Evolutionary conservation across 441 rosid species (phyloP), one percentile per base, ranked within the genome.

Genomic region (Erodium texanum): DNA sequence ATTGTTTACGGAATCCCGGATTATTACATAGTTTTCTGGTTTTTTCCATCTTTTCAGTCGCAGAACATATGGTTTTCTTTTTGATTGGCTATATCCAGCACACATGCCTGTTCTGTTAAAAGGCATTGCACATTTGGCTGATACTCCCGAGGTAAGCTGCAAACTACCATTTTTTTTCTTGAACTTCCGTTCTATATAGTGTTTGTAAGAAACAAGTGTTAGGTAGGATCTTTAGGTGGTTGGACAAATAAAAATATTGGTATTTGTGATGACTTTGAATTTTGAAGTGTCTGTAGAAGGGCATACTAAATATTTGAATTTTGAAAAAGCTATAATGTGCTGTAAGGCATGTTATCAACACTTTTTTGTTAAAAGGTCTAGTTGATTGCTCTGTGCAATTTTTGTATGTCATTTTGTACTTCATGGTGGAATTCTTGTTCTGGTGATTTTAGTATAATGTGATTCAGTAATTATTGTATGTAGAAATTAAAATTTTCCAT

Each of bases 41-140:
- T 65, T 7, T 7, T 18, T 41, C 56, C 22, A 4, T 22, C 74
- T 68, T 74, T 83, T 78, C 97, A 96, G 99, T 71, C 93, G 94
- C 66, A 89, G 90, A 81, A 88, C 98, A 8, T 96, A 91, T 77
- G 89, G 97, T 75, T 80, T 96, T 77, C 79, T 96, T 70, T 96
- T 96, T 80, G 98, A 93, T 76, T 96, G 98, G 99, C 84, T 96
- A 52, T 96, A 96, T 84, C 98, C 99, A 64, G 83, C 86, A 36
- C 98, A 93, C 84, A 81, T 93, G 92, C 95, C 98, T 62, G 85
- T 91, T 82, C 89, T 96, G 70, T 83, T 91, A 82, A 93, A 86
- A 83, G 94, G 90, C 75, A 81, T 96, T 72, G 82, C 96, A 22
- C 92, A 89, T 73, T 96, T 97, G 98, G 81, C 91, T 54, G 98